phyloP scores from a whole-genome alignment of 495 filamentous ascomycete species.

The Monascus purpureus region DNA sequence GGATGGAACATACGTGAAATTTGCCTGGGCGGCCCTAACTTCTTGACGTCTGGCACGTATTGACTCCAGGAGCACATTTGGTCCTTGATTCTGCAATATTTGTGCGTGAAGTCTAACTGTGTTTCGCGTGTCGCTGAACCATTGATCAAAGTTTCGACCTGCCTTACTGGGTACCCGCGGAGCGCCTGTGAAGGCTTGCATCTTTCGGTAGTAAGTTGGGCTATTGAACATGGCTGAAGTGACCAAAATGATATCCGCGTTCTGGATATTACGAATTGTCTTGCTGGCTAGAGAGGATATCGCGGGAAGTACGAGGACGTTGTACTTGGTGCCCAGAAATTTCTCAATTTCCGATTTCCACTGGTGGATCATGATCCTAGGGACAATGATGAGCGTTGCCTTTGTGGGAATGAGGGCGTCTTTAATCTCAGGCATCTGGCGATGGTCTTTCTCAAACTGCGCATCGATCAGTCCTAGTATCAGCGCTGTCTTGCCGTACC shows the following conservation, averaged over 20 bases:
- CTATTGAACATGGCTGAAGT: slow-evolving; percentile 31
- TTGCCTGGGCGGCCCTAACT: slow-evolving; percentile 7
- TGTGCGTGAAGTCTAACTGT: slow-evolving; percentile 29
- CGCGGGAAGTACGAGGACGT: slow-evolving; percentile 28
- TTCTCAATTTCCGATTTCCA: slow-evolving; percentile 49
- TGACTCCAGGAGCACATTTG: slow-evolving; percentile 13
- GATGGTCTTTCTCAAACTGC: slow-evolving; percentile 15
- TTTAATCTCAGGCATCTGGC: slow-evolving; percentile 1
- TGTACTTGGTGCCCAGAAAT: slow-evolving; percentile 33
- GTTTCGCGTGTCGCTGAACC: slow-evolving; percentile 33
- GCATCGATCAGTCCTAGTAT: slow-evolving; percentile 50
- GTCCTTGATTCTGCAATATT: slow-evolving; percentile 13
- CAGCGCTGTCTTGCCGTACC: slow-evolving; percentile 74
- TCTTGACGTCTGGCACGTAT: slow-evolving; percentile 12
- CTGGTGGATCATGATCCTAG: slow-evolving; percentile 46
- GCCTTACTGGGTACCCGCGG: slow-evolving; percentile 22
- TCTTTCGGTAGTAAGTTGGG: slow-evolving; percentile 29
- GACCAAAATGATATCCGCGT: slow-evolving; percentile 44
- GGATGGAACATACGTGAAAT: slow-evolving; percentile 18
- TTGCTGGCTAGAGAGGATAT: slow-evolving; percentile 15
- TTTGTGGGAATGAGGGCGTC: slow-evolving; percentile 34
- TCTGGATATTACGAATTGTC: slow-evolving; percentile 25
- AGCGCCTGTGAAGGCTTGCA: slow-evolving; percentile 39
- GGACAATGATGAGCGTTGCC: slow-evolving; percentile 59
- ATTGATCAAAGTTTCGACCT: slow-evolving; percentile 36